Conservation (phyloP, 257 asterid species). For the Pogostemon cablin region DNA sequence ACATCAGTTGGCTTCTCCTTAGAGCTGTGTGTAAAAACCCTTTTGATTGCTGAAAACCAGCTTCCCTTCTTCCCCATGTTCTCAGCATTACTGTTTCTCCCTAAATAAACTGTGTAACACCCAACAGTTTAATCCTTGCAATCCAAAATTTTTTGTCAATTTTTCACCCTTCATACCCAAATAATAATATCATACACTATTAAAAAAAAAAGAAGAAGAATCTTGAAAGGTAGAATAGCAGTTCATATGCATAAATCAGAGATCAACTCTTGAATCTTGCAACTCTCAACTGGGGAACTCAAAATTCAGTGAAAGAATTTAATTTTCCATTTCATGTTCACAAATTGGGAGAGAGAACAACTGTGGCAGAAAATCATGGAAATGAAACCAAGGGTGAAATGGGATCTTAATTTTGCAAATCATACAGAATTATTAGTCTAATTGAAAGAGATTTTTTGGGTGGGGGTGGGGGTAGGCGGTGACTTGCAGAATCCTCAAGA, state of each 20-base stretch:
- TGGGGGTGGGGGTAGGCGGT: background rate
- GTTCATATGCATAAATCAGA: too few relatives aligned
- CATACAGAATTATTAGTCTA: background rate
- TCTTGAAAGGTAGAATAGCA: too few relatives aligned
- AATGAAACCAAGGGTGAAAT: background rate
- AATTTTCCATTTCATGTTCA: too few relatives aligned
- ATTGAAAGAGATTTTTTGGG: too few relatives aligned
- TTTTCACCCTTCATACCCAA: background rate
- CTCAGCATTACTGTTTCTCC: slow-evolving; percentile 76
- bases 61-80: slow-evolving; percentile 96
- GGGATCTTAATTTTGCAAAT: background rate
- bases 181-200: background rate
- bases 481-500: slow-evolving; percentile 14
- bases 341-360: background rate
- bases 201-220: too few relatives aligned
- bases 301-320: too few relatives aligned
- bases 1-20: slow-evolving; percentile 69
- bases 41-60: slow-evolving; percentile 95
- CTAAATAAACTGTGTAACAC: slow-evolving; percentile 34
- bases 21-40: slow-evolving; percentile 69
- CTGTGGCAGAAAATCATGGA: background rate
- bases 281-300: too few relatives aligned
- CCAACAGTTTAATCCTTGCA: slow-evolving; percentile 20
- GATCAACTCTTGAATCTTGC: too few relatives aligned
- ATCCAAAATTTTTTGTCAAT: slow-evolving; percentile 15